Evolutionary conservation across 1,139 yeast species (phyloP).

Genomic region (Geotrichum australiense): DNA sequence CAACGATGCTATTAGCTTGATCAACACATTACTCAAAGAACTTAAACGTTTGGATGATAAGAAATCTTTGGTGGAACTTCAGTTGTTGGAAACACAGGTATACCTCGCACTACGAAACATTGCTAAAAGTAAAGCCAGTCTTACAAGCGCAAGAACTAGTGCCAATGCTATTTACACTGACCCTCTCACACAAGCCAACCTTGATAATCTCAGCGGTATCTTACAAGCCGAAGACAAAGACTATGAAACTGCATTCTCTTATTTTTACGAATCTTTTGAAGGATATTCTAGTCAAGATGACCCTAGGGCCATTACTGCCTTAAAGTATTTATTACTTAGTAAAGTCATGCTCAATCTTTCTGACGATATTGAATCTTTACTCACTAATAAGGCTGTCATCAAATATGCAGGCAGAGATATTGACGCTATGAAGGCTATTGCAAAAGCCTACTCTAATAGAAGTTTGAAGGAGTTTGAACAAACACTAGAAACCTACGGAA

Average conservation of each 20-base stretch:
- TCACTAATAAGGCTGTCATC: constrained; percentile 71
- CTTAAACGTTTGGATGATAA: constrained; percentile 94
- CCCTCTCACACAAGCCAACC: constrained; percentile 86
- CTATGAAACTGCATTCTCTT: constrained; percentile 91
- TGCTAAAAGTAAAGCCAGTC: constrained; percentile 87
- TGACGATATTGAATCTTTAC: constrained; percentile 74
- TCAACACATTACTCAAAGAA: constrained; percentile 67
- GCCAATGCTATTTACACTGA: constrained; percentile 96
- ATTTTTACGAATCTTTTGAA: constrained; percentile 91
- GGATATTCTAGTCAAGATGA: constrained; percentile 59
- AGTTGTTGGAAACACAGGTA: constrained; percentile 80
- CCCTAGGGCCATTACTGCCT: constrained; percentile 62
- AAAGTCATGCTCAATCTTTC: constrained; percentile 87
- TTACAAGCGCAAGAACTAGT: constrained; percentile 92
- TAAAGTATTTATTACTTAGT: constrained; percentile 87
- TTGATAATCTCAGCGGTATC: constrained; percentile 93
- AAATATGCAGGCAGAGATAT: constrained; percentile 68
- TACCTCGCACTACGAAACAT: constrained; percentile 88
- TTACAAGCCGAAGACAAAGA: constrained; percentile 96
- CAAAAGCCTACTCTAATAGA: constrained; percentile 82
- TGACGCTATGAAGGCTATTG: constrained; percentile 93
- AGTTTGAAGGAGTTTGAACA: constrained; percentile 86
- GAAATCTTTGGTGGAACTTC: constrained; percentile 91
- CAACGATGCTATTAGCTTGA: constrained; percentile 65
- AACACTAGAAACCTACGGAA: constrained; percentile 61